phyloP scores from a whole-genome alignment of 805 yeast genomes.

The Brettanomyces anomalus region DNA sequence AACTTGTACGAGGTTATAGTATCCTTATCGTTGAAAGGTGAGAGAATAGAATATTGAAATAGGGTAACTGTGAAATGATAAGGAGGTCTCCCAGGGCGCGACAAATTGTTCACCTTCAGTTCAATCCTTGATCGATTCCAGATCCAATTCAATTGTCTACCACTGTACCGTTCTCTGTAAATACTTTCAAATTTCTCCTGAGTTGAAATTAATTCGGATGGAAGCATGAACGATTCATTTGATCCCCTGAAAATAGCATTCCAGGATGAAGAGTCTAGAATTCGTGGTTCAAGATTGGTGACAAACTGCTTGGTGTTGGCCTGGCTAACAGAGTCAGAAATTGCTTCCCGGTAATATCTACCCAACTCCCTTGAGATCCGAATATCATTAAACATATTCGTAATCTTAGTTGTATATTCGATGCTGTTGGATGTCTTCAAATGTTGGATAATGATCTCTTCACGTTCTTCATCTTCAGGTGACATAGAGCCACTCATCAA shows the following conservation, averaged over 20 bases:
- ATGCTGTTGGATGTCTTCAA: slow-evolving; percentile 83
- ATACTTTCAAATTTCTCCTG: slow-evolving; percentile 58
- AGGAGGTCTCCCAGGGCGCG: slow-evolving; percentile 75
- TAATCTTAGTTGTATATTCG: slow-evolving; percentile 89
- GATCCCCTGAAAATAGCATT: slow-evolving; percentile 21
- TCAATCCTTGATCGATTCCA: slow-evolving; percentile 95
- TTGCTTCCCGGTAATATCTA: slow-evolving; percentile 20
- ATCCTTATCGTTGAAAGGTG: slow-evolving; percentile 71
- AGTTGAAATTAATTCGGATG: slow-evolving; percentile 55
- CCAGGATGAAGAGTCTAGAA: slow-evolving; percentile 26
- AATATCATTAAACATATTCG: slow-evolving; percentile 94
- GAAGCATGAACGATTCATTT: slow-evolving; percentile 47
- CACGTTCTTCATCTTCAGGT: slow-evolving; percentile 77
- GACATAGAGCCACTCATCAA: slow-evolving; percentile 67
- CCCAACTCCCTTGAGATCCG: slow-evolving; percentile 73
- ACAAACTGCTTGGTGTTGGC: slow-evolving; percentile 14
- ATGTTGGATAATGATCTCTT: slow-evolving; percentile 75
- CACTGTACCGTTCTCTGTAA: slow-evolving; percentile 70
- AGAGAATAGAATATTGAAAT: slow-evolving; percentile 77
- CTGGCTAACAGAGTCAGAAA: slow-evolving; percentile 7
- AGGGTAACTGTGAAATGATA: slow-evolving; percentile 73
- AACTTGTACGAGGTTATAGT: slow-evolving; percentile 54
- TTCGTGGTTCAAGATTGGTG: slow-evolving; percentile 24
- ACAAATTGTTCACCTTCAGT: slow-evolving; percentile 64
- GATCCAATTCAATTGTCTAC: slow-evolving; percentile 88